Evolutionary conservation across 2,329 filamentous ascomycete genomes (phyloP), one percentile per base, ranked within the genome.

Genomic region (Nemania abortiva): DNA sequence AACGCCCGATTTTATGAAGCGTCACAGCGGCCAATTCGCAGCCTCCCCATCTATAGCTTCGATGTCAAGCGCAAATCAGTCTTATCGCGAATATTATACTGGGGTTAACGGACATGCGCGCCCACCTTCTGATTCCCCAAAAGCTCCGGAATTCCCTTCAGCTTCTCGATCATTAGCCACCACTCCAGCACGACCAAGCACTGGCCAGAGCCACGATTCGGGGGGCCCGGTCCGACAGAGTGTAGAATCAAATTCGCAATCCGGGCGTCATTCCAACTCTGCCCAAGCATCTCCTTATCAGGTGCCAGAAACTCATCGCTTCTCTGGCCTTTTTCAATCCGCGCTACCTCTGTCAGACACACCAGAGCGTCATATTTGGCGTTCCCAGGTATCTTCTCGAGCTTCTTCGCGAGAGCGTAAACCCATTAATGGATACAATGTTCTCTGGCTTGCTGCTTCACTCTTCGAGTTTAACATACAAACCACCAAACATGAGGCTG

Each of bases 401-500:
- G 87, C 87, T 34, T 90, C 88, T 4, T 90, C 87, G 15, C 83
- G 85, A n/a, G 88, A 90, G 74, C 84, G 88, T 54, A 84, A 84
- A 61, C 83, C 81, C 47, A 81, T 83, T 29, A 84, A 87, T 59
- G 86, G 89, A 24, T 91, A 91, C 72, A 92, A 91, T 65, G 89
- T 97, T 7, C 84, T 98, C 54, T 99, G 97, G 86, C 86, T 98
- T 20, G 96, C 95, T 15, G 96, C 95, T 22, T 97, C 93, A 75
- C 87, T 98, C 37, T 98, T 97, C 78, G 95, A 98, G 80, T 99
- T 98, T 83, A 97, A 97, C 77, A 98, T 98, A 77, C 93, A 95
- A 77, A 93, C 92, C 27, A 92, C 94, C 29, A 93, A 97, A 75
- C 90, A 93, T 66, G 96, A 98, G 82, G 95, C 92, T 69, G 96